A percentile compares a stretch with the other conserved stretches of the same genome.
phyloP scores from a whole-genome alignment of 2,329 filamentous ascomycete species.

The Lachnum nothofagi region DNA sequence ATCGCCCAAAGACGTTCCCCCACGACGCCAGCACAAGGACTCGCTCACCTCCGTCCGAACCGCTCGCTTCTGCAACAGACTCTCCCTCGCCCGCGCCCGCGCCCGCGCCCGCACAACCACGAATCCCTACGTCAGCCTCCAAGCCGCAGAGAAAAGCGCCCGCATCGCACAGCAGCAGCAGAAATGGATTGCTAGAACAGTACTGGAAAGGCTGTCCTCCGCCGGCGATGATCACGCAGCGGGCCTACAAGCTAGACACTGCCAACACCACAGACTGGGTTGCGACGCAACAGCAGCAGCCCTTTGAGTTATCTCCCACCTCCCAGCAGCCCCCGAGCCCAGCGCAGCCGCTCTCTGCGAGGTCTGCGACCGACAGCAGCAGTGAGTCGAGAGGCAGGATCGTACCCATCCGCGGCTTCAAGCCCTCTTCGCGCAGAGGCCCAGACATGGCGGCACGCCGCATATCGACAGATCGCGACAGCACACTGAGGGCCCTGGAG shows the following conservation, averaged over 20 bases:
- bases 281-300: conserved; percentile 21
- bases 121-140: not conserved
- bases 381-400: conserved; percentile 20
- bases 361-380: conserved; percentile 7
- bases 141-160: conserved; percentile 1
- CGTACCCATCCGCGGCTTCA: conserved; percentile 29
- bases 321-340: conserved; percentile 11
- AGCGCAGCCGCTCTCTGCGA: conserved; percentile 9
- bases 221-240: conserved; percentile 26
- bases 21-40: too few relatives aligned
- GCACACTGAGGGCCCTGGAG: conserved; percentile 26
- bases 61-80: not conserved
- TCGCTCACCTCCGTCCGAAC: too few relatives aligned
- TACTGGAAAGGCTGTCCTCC: conserved; percentile 21
- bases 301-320: conserved; percentile 12
- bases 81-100: not conserved
- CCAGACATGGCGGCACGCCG: conserved; percentile 24
- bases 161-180: conserved; percentile 10
- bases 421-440: conserved; percentile 24
- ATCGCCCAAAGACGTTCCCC: too few relatives aligned
- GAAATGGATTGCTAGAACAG: conserved; percentile 14
- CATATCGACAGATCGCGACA: conserved; percentile 24
- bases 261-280: conserved; percentile 26
- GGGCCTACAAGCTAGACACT: conserved; percentile 18
- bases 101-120: not conserved